Base-by-base conservation (phyloP, 129 eudicot species). In the Dittrichia graveolens region DNA sequence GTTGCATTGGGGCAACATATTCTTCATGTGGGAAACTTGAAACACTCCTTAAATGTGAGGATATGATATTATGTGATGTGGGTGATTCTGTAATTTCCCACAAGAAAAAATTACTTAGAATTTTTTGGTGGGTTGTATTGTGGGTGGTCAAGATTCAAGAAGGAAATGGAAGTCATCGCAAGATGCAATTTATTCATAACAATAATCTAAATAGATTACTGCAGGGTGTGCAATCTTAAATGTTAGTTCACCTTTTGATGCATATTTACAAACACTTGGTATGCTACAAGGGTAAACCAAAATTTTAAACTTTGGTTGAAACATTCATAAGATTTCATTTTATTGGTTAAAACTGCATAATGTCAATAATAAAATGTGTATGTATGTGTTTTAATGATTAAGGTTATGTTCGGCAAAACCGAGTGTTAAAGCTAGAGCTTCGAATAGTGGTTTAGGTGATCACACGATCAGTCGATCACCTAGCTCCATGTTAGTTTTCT, bases 1-100 rank as follows among this genome's bases (percentile, higher is more conserved):
- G 85, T 95, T 59, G 99, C 94, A 15, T 63, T 95, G 76, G 99
- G 99, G 38, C 73, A 53, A 42, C 97, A 95, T 86, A 62, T 83
- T 48, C 89, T 95, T 69, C 94, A 88, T 79, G 83, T 95, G 47
- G 99, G 97, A 9, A 60, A 69, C 79, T 79, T 91, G 88, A 86
- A 84, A 53, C 95, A 91, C 77, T 80, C 94, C 5, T 77, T 95
- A 70, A 88, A 66, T 48, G 69, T 94, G 70, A 86, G 79, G 85
- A 71, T 87, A 56, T 89, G 73, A 87, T 52, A 24, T 61, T 24
- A 24, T 24, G 31, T 84, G 66, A 82, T 47, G 63, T 42, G 67
- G 65, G 72, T 78, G 66, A 47, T 60, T 66, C 38, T 71, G 13
- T 46, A 4, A 40, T 67, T 60, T 65, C 59, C 50, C 54, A 73